Base-by-base conservation (phyloP, 345 rosid species). In the Mercurialis annua region DNA sequence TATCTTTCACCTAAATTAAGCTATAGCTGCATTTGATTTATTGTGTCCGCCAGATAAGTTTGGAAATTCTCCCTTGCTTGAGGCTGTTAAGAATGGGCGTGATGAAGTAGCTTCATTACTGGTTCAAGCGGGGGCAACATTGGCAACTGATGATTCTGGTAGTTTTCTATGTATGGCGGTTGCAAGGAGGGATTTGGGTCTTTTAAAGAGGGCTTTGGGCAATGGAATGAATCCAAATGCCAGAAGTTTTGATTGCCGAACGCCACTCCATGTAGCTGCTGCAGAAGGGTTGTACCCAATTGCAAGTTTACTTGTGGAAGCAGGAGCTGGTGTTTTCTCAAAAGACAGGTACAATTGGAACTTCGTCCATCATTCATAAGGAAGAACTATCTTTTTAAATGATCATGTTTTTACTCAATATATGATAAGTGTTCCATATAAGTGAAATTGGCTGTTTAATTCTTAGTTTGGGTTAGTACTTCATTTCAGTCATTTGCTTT, bases 201-300 rank as follows among this genome's bases (percentile, higher is more conserved):
- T 86, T 29, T 59, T 92, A 26, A 88, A 81, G 67, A 78, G 96
- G 68, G 73, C 81, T 63, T 72, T 92, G 56, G 77, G 24, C 10
- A 65, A 76, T 65, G 96, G 96, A 34, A 82, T 83, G 4, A 84
- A 90, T 69, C 92, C 95, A 1, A 92, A 82, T 49, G 83, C 89
- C 1, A 86, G 77, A 77, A 87, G 82, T 64, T 90, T 84, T 72
- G 98, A 92, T 76, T 67, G 66, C 54, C 79, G 96, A 67, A 88
- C 98, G 17, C 82, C 95, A 27, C 88, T 92, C 63, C 95, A 92
- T 52, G 57, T 92, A 1, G 98, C 98, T 78, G 87, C 91, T 31
- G 83, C 98, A 3, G 91, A 85, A 76, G 92, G 92, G 15, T 69
- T 71, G 15, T 73, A 77, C 69, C 59, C 77, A 10, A 62, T 78